Evolutionary conservation across 176 grass and related monocot species (phyloP).

Genomic region (Musa beccarii): DNA sequence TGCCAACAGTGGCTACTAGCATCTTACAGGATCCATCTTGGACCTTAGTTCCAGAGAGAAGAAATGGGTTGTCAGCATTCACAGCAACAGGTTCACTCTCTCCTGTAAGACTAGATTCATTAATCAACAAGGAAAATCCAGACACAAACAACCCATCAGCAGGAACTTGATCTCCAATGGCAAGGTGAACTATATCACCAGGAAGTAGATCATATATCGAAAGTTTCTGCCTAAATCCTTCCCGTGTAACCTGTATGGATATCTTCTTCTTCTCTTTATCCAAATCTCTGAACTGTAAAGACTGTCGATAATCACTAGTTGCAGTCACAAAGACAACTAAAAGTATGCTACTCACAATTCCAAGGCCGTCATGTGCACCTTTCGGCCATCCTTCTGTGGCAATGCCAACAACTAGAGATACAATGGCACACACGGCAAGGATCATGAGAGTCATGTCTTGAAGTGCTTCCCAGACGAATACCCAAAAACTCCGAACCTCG

Average conservation of each 20-base stretch:
- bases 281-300: constrained; percentile 90
- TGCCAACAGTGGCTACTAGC: constrained; percentile 77
- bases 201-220: constrained; percentile 78
- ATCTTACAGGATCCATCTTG: constrained; percentile 96
- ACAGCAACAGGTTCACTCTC: constrained; percentile 86
- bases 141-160: constrained; percentile 79
- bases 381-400: constrained; percentile 94
- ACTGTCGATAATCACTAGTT: constrained; percentile 83
- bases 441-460: constrained; percentile 96
- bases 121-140: constrained; percentile 74
- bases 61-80: constrained; percentile 69
- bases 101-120: constrained; percentile 89
- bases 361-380: constrained; percentile 80
- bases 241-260: constrained; percentile 65
- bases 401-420: constrained; percentile 67
- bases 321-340: constrained; percentile 87
- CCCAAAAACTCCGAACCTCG: constrained; percentile 62
- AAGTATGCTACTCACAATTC: constrained; percentile 81
- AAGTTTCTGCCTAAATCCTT: constrained; percentile 68
- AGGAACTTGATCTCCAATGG: constrained; percentile 89
- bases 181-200: constrained; percentile 79
- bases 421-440: constrained; percentile 54
- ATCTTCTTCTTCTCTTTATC: constrained; percentile 98
- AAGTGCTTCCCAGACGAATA: constrained; percentile 86
- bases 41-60: constrained; percentile 86